Base-by-base conservation (phyloP, 331 rosid species). In the Rhamnella rubrinervis region DNA sequence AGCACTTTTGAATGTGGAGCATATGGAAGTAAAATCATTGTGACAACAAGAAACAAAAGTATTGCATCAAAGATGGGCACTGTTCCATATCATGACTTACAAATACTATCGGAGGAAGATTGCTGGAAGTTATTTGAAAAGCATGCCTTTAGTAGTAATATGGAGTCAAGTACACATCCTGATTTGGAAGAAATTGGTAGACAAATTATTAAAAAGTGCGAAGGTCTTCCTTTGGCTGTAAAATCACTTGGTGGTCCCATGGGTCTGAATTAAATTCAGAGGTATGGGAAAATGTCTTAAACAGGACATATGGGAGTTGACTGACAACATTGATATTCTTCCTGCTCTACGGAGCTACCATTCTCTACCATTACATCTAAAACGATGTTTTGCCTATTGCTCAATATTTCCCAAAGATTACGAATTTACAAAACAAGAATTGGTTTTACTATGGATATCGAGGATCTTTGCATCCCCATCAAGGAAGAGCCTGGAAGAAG, bases 171-270 rank as follows among this genome's bases (percentile, higher is more conserved):
- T 35, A 16, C 47, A 60, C 11, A 47, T 58, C 71, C 38, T 66
- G 35, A 67, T 7, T 57, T 80, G 6, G 74, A 44, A 23, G 12
- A 5, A 10, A 35, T 83, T 37, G 81, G 81, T 1, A 70, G 65
- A 38, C 37, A 46, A 61, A 69, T 84, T 51, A 74, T 73, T 0
- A 47, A 73, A 8, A 81, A 61, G 63, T 82, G 80, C 26, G 26
- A 60, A 19, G 80, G 84, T 16, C 25, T 75, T 9, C 84, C 77
- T 65, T 67, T 80, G 21, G 85, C 82, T 12, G 77, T 79, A 8
- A 81, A 75, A 53, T 8, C 80, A 5, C 26, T 81, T 14, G 88
- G 75, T 19, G 76, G 68, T n/a, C 60, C 79, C 1, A 10, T 81
- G 55, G 23, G 1, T 23, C 23, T 23, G 23, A 23, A 23, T 23